Evolutionary conservation across 495 filamentous ascomycete genomes (phyloP).

Genomic region (Durotheca rogersii): DNA sequence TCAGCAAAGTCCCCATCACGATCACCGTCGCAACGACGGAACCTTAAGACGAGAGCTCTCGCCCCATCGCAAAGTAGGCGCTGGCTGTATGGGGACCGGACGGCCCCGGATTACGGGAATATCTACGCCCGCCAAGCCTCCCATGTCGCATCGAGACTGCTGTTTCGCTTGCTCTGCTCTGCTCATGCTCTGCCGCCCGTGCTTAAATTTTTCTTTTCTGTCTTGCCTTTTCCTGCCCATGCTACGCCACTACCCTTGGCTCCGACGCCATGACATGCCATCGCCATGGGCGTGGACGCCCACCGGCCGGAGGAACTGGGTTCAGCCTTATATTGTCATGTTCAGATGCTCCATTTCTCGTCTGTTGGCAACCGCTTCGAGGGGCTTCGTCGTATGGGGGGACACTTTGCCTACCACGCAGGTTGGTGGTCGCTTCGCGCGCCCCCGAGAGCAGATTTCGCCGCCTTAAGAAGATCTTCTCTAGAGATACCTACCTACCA

Average conservation of each 20-base stretch:
- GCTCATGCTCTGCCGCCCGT: not conserved
- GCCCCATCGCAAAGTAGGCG: no score
- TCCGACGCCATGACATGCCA: not conserved
- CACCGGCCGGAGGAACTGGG: slow-evolving; percentile 8
- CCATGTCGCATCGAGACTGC: slow-evolving; percentile 8
- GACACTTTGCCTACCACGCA: no score
- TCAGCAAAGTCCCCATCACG: no score
- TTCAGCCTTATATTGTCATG: slow-evolving; percentile 22
- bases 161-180: not conserved
- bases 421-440: no score
- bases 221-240: no score
- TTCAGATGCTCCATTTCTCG: no score
- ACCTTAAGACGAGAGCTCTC: not conserved
- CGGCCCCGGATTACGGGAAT: slow-evolving; percentile 11
- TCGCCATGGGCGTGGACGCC: no score
- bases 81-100: not conserved
- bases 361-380: not conserved
- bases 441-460: no score
- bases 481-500: no score
- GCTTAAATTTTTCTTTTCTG: no score
- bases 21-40: not conserved
- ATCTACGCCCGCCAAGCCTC: slow-evolving; percentile 10
- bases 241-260: no score
- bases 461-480: no score
- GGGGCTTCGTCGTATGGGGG: not conserved